Base-by-base conservation (phyloP, 345 rosid genomes). In the Kernera saxatilis region DNA sequence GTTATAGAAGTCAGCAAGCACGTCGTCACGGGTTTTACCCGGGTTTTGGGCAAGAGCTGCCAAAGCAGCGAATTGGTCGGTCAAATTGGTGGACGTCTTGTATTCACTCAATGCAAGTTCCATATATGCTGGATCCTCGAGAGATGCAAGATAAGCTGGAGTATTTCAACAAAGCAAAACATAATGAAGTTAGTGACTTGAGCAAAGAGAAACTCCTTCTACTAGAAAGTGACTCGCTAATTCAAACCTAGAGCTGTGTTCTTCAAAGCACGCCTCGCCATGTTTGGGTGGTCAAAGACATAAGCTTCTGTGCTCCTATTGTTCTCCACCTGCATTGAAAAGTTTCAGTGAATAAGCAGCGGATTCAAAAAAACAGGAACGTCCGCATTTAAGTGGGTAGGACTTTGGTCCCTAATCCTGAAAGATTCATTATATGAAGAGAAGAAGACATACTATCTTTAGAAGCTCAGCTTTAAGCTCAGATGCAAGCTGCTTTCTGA, bases 241-340 rank as follows among this genome's bases (percentile, higher is more conserved):
- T 44, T 80, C 86, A 51, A 64, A 94, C 99, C 93, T 14, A 94
- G 85, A 72, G 98, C 88, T 37, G 71, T 65, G 69, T 87, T 94
- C 90, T 94, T 94, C 64, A 89, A 82, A 55, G 97, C 88, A 54
- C 97, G 90, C 69, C 92, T 82, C 3, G 96, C 89, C 98, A 94
- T 83, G 74, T 80, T 92, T 30, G 80, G 49, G 82, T 94, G 97
- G 85, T 94, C 73, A 79, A 87, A 94, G 49, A 82, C 91, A 55
- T 89, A 92, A 19, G 79, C 86, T 44, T 79, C 93, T 6, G 87
- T 75, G 83, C 96, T 92, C 74, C 89, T 87, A 54, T 92, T 92
- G 65, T 68, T 84, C 70, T 84, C 81, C 19, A 92, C 88, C 99
- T 94, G 83, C 64, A 67, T 37, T 36, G 13, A 21, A 66, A 49